Evolutionary conservation across 225 moss, liverwort and hornwort genomes (phyloP).

Genomic region (Asterella californica): DNA sequence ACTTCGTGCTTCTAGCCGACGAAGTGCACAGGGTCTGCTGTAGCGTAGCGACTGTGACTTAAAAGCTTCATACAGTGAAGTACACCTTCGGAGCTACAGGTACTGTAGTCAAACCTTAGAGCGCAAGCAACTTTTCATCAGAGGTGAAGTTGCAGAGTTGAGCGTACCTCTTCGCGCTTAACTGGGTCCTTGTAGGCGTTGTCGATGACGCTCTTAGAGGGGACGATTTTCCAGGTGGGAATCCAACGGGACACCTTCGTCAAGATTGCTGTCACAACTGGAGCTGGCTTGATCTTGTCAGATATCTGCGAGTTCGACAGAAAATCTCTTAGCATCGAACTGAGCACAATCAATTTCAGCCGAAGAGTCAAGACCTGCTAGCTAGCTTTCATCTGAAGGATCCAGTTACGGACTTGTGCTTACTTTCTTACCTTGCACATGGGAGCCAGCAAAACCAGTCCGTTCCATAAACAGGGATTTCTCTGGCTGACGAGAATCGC

Average conservation of each 20-base stretch:
- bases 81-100: too few relatives aligned
- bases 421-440: slow-evolving; percentile 73
- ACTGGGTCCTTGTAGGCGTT: slow-evolving; percentile 75
- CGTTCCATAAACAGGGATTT: slow-evolving; percentile 61
- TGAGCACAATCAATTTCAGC: too few relatives aligned
- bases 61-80: too few relatives aligned
- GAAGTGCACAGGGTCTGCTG: too few relatives aligned
- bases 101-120: too few relatives aligned
- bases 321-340: background rate
- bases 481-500: slow-evolving; percentile 55
- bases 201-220: slow-evolving; percentile 63
- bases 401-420: too few relatives aligned
- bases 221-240: slow-evolving; percentile 86
- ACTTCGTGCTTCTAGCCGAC: too few relatives aligned
- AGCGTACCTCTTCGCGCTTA: slow-evolving; percentile 54
- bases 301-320: slow-evolving; percentile 43
- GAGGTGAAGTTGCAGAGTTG: background rate
- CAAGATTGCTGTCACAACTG: slow-evolving; percentile 43
- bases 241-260: slow-evolving; percentile 44
- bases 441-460: slow-evolving; percentile 64
- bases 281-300: slow-evolving; percentile 66
- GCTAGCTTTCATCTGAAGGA: too few relatives aligned
- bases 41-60: too few relatives aligned
- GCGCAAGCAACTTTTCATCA: too few relatives aligned
- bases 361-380: too few relatives aligned